Conservation (phyloP, 805 yeast genomes). For the Candida peoriensis region DNA sequence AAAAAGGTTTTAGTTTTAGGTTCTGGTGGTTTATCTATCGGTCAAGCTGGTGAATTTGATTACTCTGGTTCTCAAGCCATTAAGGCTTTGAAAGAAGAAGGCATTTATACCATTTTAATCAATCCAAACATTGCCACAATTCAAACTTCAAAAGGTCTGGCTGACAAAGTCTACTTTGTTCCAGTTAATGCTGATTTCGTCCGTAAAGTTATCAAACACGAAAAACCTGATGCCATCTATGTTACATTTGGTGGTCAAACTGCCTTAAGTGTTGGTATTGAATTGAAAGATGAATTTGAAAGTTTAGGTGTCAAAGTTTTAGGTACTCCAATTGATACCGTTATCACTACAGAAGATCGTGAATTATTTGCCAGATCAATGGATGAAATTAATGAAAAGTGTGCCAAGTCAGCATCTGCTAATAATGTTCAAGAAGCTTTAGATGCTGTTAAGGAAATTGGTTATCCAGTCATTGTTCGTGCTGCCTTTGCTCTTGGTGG, state of each 20-base stretch:
- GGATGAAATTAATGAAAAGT: conserved; percentile 92
- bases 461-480: conserved; percentile 94
- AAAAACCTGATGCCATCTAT: conserved; percentile 95
- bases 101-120: conserved; percentile 90
- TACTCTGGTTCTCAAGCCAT: conserved; percentile 99
- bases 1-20: conserved; percentile 94
- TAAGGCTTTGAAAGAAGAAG: conserved; percentile 97
- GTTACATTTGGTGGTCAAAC: conserved; percentile 99
- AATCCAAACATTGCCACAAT: conserved; percentile 98
- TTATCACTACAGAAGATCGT: conserved; percentile 97
- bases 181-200: conserved; percentile 98
- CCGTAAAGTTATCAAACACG: conserved; percentile 89
- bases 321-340: conserved; percentile 95
- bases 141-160: conserved; percentile 96
- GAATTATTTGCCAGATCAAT: conserved; percentile 91
- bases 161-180: conserved; percentile 94
- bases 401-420: conserved; percentile 92
- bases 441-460: conserved; percentile 77
- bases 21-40: conserved; percentile 97
- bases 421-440: conserved; percentile 75
- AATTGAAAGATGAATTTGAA: conserved; percentile 92
- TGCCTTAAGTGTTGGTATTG: conserved; percentile 92
- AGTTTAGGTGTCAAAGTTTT: conserved; percentile 87
- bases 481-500: conserved; percentile 98
- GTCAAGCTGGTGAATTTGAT: conserved; percentile 99